phyloP scores from a whole-genome alignment of 1,284 basidiomycete genomes.

The Naganishia cerealis region DNA sequence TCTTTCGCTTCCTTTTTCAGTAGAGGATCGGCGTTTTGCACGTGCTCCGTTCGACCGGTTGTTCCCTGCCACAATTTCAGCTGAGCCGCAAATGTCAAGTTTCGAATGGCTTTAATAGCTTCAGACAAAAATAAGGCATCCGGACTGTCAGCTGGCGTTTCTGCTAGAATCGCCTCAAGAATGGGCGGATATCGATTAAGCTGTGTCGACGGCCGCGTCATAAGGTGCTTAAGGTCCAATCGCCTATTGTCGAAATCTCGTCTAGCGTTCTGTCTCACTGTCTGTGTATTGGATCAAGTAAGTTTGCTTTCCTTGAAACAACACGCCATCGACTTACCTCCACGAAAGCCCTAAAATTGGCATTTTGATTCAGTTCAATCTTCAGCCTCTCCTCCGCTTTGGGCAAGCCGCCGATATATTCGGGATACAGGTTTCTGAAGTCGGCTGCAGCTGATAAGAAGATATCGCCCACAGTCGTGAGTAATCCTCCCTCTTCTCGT shows the following conservation, averaged over 20 bases:
- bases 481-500: constrained; percentile 76
- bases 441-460: constrained; percentile 84
- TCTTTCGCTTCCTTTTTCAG: constrained; percentile 28
- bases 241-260: constrained; percentile 63
- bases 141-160: constrained; percentile 72
- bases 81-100: constrained; percentile 72
- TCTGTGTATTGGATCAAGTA: constrained; percentile 50
- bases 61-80: constrained; percentile 81
- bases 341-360: constrained; percentile 79
- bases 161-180: constrained; percentile 78
- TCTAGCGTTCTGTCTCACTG: constrained; percentile 62
- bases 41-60: constrained; percentile 68
- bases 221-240: constrained; percentile 82
- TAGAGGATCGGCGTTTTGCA: constrained; percentile 25
- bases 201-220: constrained; percentile 82
- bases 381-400: constrained; percentile 80
- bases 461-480: constrained; percentile 84
- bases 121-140: constrained; percentile 75
- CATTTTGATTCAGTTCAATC: constrained; percentile 78
- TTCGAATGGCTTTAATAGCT: constrained; percentile 73
- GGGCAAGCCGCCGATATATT: constrained; percentile 81
- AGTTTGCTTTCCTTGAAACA: not conserved
- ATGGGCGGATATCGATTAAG: constrained; percentile 85
- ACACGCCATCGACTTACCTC: constrained; percentile 60
- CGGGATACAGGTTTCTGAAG: constrained; percentile 80